Percentiles rank a stretch among this genome's conserved stretches.
phyloP scores from a whole-genome alignment of 352 stramenopile species.

The Phytophthora syringae region DNA sequence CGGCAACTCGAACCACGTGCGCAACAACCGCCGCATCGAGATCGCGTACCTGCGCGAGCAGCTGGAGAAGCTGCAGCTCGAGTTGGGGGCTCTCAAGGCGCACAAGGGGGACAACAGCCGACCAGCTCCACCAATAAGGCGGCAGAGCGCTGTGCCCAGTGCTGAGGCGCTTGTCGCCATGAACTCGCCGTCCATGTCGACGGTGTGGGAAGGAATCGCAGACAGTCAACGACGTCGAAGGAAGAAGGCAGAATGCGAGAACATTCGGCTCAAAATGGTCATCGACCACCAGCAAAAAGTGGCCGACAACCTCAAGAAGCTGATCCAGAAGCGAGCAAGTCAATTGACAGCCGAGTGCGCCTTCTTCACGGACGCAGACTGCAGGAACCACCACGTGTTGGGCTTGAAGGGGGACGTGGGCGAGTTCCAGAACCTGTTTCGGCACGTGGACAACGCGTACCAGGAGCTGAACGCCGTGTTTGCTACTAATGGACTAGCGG shows the following conservation, averaged over 20 bases:
- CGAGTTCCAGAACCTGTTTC: conserved; percentile 36
- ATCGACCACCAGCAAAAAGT: conserved; percentile 41
- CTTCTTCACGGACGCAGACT: conserved; percentile 18
- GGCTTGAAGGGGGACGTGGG: conserved; percentile 23
- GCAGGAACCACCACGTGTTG: conserved; percentile 13
- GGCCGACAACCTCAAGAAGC: conserved; percentile 12
- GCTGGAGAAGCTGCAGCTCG: conserved; percentile 41
- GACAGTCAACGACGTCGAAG: conserved; percentile 37
- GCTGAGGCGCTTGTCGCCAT: conserved; percentile 6
- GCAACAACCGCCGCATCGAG: conserved; percentile 46
- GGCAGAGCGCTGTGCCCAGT: background rate
- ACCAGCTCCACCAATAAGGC: no score
- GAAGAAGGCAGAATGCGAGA: conserved; percentile 42
- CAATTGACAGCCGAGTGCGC: conserved; percentile 28
- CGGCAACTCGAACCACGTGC: conserved; percentile 39
- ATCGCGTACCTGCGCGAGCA: conserved; percentile 43
- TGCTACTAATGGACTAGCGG: conserved; percentile 26
- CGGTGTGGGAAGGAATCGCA: conserved; percentile 33
- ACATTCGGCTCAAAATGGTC: conserved; percentile 46
- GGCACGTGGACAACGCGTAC: conserved; percentile 29
- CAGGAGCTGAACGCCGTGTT: conserved; percentile 35
- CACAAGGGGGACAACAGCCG: conserved; percentile 8
- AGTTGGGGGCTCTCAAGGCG: conserved; percentile 30
- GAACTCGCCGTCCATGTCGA: conserved; percentile 18
- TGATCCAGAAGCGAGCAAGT: conserved; percentile 29